Conservation (phyloP, 768 basidiomycete genomes). For the Lactarius sanguifluus region DNA sequence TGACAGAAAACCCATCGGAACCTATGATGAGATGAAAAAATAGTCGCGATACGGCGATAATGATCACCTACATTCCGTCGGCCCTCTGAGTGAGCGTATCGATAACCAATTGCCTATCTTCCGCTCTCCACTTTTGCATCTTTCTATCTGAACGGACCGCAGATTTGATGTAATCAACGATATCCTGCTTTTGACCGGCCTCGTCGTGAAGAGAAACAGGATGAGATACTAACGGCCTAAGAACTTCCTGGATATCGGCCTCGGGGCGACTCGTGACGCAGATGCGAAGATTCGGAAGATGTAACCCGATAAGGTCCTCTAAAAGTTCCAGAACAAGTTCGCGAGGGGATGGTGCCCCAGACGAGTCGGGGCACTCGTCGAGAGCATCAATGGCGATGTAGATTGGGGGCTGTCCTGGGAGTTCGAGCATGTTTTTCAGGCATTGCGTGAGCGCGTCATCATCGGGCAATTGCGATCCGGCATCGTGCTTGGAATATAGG, state of each 20-base stretch:
- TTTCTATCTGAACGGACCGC: background rate
- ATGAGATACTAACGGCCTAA: background rate
- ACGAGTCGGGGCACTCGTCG: slow-evolving; percentile 13
- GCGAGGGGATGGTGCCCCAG: slow-evolving; percentile 3
- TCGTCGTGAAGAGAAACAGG: slow-evolving; percentile 15
- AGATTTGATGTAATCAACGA: slow-evolving; percentile 2
- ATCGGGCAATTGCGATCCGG: background rate
- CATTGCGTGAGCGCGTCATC: slow-evolving; percentile 2
- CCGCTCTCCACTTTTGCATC: slow-evolving; percentile 10
- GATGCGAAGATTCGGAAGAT: slow-evolving; percentile 9
- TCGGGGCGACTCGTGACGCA: slow-evolving; percentile 15
- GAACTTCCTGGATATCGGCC: background rate
- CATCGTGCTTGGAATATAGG: background rate
- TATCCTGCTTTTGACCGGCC: slow-evolving; percentile 6
- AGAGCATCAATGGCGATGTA: slow-evolving; percentile 10
- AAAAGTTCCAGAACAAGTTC: slow-evolving; percentile 5
- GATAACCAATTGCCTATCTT: slow-evolving; percentile 9
- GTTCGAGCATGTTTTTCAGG: slow-evolving; percentile 10
- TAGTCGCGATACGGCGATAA: background rate
- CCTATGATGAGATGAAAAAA: background rate
- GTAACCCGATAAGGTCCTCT: background rate
- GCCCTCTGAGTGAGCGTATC: background rate
- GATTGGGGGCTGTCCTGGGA: background rate
- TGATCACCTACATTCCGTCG: slow-evolving; percentile 4
- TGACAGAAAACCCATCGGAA: background rate